phyloP scores from a whole-genome alignment of 2,329 filamentous ascomycete genomes.

The Fusarium sambucinum region DNA sequence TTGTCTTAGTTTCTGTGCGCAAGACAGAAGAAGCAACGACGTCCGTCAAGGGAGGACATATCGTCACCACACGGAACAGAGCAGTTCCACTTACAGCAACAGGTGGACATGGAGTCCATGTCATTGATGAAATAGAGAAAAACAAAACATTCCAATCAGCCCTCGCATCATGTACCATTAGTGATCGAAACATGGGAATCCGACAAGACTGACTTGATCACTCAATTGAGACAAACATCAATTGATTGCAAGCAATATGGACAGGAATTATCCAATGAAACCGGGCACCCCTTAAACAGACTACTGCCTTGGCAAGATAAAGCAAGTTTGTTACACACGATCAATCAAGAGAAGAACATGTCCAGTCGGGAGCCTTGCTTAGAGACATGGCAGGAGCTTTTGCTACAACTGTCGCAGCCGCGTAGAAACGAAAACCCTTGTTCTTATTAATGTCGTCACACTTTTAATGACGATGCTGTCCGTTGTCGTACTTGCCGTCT shows the following conservation, averaged over 20 bases:
- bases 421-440: too few species aligned
- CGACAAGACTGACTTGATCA: neutral
- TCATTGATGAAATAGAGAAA: neutral
- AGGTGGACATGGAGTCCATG: neutral
- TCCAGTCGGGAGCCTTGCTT: too few species aligned
- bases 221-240: neutral
- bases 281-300: accelerated
- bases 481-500: too few species aligned
- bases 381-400: too few species aligned
- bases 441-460: too few species aligned
- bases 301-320: neutral
- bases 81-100: neutral
- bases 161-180: neutral
- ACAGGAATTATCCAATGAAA: too few species aligned
- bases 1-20: neutral
- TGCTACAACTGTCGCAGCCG: too few species aligned
- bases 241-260: neutral
- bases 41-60: neutral
- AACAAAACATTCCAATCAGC: neutral
- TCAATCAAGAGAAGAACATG: too few species aligned
- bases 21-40: neutral
- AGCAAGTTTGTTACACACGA: neutral
- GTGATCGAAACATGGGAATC: accelerated
- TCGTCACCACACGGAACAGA: neutral
- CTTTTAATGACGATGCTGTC: too few species aligned